Base-by-base conservation (phyloP, 2,329 filamentous ascomycete genomes). In the Malbranchea zuffiana region DNA sequence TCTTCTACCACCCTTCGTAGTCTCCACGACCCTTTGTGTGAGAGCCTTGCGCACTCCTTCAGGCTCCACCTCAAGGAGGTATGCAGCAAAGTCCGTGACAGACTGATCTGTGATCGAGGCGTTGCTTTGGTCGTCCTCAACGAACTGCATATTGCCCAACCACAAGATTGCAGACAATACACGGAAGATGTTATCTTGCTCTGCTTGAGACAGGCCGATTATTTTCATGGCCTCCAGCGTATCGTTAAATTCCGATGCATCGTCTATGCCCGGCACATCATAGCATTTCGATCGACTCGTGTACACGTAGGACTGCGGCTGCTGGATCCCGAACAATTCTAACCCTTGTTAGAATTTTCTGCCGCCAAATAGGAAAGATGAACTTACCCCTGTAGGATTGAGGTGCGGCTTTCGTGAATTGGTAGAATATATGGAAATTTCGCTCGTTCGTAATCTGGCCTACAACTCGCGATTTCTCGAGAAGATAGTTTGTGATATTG, bases 361-460 rank as follows among this genome's bases (percentile, higher is more conserved):
- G 3, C 15, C 8, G 16, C 10, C 10, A n/a, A 15, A 25, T 11
- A 10, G 21, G n/a, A 3, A 7, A 7, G 11, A 20, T 7, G 33
- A 32, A 35, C 54, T 42, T 60, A 71, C 68, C 67, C 57, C 85
- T 73, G 61, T 96, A 92, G 41, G 80, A 75, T 48, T 80, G 72
- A n/a, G 86, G 82, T 6, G 88, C 88, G 3, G 83, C 86, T 64
- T 96, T 98, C 31, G 90, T 84, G 61, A 96, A 95, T 61, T 98
- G 90, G 64, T 98, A 98, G 61, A 98, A 98, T 53, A 98, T 96
- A 64, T 98, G 90, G 62, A 98, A 98, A 64, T 94, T 96, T 50
- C 90, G 78, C 71, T 98, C 90, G 59, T 95, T 93, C 41, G 67
- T 71, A 50, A 96, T 96, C 66, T 96, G 90, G 11, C 88, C 86